A percentile compares a stretch with the other conserved stretches of the same genome.
Evolutionary conservation across 345 rosid species (phyloP).

Genomic region (Angophora floribunda): DNA sequence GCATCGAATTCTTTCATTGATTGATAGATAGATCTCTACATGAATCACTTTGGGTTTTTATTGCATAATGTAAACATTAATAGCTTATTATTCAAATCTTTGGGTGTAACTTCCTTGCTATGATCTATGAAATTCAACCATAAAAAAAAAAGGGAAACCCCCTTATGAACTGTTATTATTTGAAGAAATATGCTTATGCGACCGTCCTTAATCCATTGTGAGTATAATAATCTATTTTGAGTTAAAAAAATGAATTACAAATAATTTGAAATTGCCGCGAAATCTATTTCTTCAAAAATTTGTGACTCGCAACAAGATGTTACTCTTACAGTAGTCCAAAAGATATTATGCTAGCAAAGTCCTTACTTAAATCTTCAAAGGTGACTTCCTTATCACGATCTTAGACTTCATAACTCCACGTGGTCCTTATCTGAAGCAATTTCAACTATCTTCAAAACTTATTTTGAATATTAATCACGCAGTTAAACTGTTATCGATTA

Average conservation of each 20-base stretch:
- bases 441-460: too few species aligned
- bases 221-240: neutral
- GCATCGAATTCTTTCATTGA: neutral
- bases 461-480: too few species aligned
- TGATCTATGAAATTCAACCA: neutral
- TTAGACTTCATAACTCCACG: too few species aligned
- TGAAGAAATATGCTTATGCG: neutral
- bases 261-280: neutral
- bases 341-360: neutral
- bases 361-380: too few species aligned
- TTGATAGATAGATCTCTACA: neutral
- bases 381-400: too few species aligned
- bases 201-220: neutral
- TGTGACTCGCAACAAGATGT: fast-evolving
- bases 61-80: neutral
- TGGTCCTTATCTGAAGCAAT: too few species aligned
- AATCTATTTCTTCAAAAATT: too few species aligned
- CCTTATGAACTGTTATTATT: neutral
- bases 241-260: neutral
- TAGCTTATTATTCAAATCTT: neutral
- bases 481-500: too few species aligned
- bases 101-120: neutral
- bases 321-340: fast-evolving
- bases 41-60: neutral
- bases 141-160: neutral